phyloP scores from a whole-genome alignment of 2,329 filamentous ascomycete genomes.

The Elsinoe batatas region DNA sequence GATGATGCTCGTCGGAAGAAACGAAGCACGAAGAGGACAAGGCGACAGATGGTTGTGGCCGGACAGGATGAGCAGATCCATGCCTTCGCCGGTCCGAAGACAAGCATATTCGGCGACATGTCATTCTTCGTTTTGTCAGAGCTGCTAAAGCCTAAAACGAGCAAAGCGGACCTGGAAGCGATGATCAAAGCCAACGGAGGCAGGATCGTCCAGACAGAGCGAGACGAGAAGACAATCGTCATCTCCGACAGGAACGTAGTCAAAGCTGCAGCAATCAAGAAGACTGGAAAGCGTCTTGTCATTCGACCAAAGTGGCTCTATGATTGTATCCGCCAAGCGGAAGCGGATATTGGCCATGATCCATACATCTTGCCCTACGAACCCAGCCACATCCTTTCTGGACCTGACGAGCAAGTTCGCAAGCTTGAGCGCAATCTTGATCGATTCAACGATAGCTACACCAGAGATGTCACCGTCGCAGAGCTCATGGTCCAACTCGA shows the following conservation, averaged over 20 bases:
- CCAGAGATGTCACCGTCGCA: constrained; percentile 53
- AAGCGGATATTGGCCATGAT: constrained; percentile 43
- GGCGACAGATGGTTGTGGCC: constrained; percentile 63
- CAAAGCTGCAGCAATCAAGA: constrained; percentile 74
- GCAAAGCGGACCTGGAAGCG: constrained; percentile 68
- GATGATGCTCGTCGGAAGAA: constrained; percentile 56
- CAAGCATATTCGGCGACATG: constrained; percentile 62
- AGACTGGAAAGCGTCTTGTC: constrained; percentile 59
- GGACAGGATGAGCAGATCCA: constrained; percentile 50
- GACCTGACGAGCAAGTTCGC: constrained; percentile 45
- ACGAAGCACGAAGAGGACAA: constrained; percentile 45
- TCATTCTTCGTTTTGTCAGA: constrained; percentile 78
- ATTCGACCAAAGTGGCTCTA: constrained; percentile 73
- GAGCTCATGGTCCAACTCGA: constrained; percentile 49
- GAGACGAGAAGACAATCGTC: constrained; percentile 55
- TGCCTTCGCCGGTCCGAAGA: constrained; percentile 48
- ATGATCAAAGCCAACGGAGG: constrained; percentile 79
- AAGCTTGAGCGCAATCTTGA: constrained; percentile 58
- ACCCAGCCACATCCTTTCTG: constrained; percentile 62
- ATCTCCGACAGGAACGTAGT: constrained; percentile 71
- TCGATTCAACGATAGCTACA: constrained; percentile 72
- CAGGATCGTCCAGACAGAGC: constrained; percentile 63
- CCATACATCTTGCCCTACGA: constrained; percentile 57
- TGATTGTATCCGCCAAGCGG: constrained; percentile 61
- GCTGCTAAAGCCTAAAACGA: constrained; percentile 59